These are phyloP conservation scores for Penicillium rolfsii DNA, from an alignment of 2,329 filamentous ascomycete species.

Conservation along the genomic window DNA sequence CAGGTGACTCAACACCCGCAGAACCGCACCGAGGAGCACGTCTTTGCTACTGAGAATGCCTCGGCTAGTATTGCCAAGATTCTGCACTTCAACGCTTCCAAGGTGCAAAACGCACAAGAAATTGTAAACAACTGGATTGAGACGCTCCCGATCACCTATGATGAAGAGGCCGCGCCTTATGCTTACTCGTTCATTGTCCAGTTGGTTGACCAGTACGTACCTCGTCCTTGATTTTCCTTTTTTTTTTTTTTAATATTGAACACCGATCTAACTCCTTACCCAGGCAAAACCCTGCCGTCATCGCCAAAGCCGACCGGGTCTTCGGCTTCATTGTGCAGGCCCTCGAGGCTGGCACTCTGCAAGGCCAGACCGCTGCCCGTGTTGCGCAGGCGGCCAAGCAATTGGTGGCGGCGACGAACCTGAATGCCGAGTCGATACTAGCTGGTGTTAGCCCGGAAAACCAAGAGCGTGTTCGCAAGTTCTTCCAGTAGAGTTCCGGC, in stretches of 20 bases:
- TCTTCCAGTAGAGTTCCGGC: slow-evolving; percentile 64
- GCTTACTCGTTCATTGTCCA: slow-evolving; percentile 91
- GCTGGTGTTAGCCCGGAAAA: slow-evolving; percentile 76
- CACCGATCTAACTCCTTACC: slow-evolving; percentile 12
- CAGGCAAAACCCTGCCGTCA: slow-evolving; percentile 83
- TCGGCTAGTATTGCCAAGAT: slow-evolving; percentile 97
- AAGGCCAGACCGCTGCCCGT: slow-evolving; percentile 77
- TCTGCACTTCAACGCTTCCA: slow-evolving; percentile 80
- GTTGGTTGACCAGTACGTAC: slow-evolving; percentile 88
- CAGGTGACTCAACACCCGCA: slow-evolving; percentile 79
- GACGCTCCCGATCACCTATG: slow-evolving; percentile 87
- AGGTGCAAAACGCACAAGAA: slow-evolving; percentile 74
- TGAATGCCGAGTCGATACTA: slow-evolving; percentile 76
- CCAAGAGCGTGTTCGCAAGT: slow-evolving; percentile 76
- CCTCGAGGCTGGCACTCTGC: slow-evolving; percentile 85
- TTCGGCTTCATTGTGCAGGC: slow-evolving; percentile 87
- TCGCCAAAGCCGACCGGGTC: slow-evolving; percentile 75
- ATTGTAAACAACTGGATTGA: slow-evolving; percentile 85
- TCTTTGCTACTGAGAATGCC: slow-evolving; percentile 96
- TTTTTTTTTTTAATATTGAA: too few species aligned
- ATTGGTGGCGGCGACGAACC: slow-evolving; percentile 71
- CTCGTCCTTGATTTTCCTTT: neutral
- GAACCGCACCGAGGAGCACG: slow-evolving; percentile 85
- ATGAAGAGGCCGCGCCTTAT: slow-evolving; percentile 96
- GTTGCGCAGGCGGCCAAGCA: slow-evolving; percentile 78